These are phyloP conservation scores for Ganoderma lingzhi DNA, from an alignment of 1,284 basidiomycete species.

Conservation along the genomic window DNA sequence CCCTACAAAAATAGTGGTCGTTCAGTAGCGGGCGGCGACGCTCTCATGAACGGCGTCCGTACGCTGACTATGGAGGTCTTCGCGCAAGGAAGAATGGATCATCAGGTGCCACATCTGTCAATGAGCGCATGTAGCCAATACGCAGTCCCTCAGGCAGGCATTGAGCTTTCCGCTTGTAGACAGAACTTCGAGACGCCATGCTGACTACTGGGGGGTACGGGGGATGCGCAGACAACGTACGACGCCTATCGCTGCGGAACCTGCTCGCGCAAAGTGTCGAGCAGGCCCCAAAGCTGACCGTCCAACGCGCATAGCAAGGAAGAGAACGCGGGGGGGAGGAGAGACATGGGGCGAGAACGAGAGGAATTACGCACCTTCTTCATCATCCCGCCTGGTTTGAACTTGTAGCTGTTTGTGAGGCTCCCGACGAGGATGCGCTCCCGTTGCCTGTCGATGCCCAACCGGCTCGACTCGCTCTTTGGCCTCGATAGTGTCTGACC, in stretches of 20 bases:
- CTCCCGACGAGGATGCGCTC: constrained; percentile 89
- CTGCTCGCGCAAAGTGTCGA: constrained; percentile 3
- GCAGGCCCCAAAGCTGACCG: constrained; percentile 9
- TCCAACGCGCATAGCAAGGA: background rate
- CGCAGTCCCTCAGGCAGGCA: background rate
- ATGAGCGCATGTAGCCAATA: constrained; percentile 3
- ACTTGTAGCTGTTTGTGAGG: constrained; percentile 90
- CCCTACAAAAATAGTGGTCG: background rate
- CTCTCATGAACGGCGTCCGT: constrained; percentile 3
- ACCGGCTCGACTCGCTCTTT: constrained; percentile 56
- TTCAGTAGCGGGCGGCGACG: background rate
- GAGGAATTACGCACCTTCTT: constrained; percentile 78
- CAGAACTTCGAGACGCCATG: constrained; percentile 6
- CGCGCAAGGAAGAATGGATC: background rate
- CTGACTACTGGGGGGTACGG: background rate
- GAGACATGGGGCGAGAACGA: background rate
- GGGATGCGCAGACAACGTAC: constrained; percentile 11
- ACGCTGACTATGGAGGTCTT: background rate
- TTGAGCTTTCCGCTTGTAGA: background rate
- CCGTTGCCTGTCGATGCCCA: constrained; percentile 68
- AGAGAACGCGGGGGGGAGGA: background rate
- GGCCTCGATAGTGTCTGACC: constrained; percentile 66
- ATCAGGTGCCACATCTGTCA: constrained; percentile 2
- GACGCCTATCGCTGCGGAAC: constrained; percentile 23
- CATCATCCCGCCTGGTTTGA: constrained; percentile 91